Evolutionary conservation across 2,329 filamentous ascomycete species (phyloP).

Genomic region (Ophiocordyceps camponoti-saundersi): DNA sequence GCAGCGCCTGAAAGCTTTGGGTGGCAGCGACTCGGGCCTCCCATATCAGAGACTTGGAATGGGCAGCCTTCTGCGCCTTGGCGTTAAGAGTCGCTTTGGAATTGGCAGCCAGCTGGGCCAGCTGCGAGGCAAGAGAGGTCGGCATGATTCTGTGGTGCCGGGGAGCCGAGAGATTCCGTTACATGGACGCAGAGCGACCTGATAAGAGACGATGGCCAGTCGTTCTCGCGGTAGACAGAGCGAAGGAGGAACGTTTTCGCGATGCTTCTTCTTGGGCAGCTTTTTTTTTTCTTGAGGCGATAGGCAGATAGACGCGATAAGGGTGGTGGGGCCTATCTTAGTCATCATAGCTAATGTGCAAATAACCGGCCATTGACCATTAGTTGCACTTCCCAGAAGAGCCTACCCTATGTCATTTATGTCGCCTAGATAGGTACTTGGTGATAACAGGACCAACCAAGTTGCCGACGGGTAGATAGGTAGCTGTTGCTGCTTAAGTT

Average conservation of each 20-base stretch:
- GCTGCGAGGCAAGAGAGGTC: conserved; percentile 78
- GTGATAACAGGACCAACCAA: no score
- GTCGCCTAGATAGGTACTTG: no score
- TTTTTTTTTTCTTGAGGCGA: not conserved
- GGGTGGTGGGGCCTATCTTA: no score
- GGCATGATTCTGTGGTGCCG: conserved; percentile 37
- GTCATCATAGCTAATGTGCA: no score
- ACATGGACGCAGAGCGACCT: not conserved
- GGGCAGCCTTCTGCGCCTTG: conserved; percentile 79
- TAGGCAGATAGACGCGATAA: not conserved
- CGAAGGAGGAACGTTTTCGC: not conserved
- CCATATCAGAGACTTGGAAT: conserved; percentile 91
- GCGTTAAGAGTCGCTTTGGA: conserved; percentile 84
- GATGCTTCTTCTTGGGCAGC: not conserved
- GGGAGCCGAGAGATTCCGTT: not conserved
- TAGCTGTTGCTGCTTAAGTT: no score
- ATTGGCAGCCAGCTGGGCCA: conserved; percentile 79
- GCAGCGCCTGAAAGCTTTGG: conserved; percentile 83
- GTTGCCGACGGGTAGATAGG: no score
- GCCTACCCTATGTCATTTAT: no score
- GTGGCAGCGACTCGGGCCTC: conserved; percentile 68
- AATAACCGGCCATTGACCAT: no score
- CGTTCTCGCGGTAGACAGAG: not conserved
- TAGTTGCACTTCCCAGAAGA: no score
- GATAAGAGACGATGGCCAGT: not conserved